Percentiles rank a stretch among this genome's conserved stretches.
Evolutionary conservation across 331 rosid species (phyloP).

Genomic region (Telfairia occidentalis): DNA sequence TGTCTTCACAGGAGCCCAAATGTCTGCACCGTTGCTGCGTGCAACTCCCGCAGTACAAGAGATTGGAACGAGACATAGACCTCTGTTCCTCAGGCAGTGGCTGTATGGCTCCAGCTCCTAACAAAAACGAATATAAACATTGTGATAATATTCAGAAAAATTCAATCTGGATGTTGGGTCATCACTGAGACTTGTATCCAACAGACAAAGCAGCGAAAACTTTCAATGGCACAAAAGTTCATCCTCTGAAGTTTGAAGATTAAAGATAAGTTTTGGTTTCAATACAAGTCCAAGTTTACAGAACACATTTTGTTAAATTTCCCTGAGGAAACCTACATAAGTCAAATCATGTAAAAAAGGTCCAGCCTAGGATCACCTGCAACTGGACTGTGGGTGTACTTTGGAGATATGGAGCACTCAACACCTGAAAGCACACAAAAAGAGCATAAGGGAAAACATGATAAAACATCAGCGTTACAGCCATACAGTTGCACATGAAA

Average conservation of each 20-base stretch:
- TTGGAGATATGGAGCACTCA: constrained; percentile 91
- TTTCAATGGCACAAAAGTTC: neutral
- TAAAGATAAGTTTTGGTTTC: neutral
- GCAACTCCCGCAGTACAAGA: constrained; percentile 61
- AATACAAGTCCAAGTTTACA: neutral
- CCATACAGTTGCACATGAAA: neutral
- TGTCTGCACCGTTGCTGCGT: constrained; percentile 89
- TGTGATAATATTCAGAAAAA: neutral
- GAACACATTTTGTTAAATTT: neutral
- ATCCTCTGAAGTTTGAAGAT: neutral
- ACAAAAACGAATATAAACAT: neutral
- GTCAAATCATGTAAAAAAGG: neutral
- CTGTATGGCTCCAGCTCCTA: constrained; percentile 46
- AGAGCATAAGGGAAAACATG: neutral
- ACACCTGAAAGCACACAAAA: constrained; percentile 43
- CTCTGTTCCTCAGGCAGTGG: constrained; percentile 58
- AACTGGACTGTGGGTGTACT: constrained; percentile 31
- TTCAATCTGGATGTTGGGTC: neutral
- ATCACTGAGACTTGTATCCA: neutral
- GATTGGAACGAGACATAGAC: constrained; percentile 73
- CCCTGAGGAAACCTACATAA: neutral
- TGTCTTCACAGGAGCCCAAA: constrained; percentile 85
- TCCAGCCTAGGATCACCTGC: constrained; percentile 45
- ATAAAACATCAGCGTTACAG: neutral
- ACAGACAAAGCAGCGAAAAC: neutral